Percentiles rank a stretch among this genome's conserved stretches.
phyloP scores from a whole-genome alignment of 139 green algal genomes.

The Pleodorina starrii region DNA sequence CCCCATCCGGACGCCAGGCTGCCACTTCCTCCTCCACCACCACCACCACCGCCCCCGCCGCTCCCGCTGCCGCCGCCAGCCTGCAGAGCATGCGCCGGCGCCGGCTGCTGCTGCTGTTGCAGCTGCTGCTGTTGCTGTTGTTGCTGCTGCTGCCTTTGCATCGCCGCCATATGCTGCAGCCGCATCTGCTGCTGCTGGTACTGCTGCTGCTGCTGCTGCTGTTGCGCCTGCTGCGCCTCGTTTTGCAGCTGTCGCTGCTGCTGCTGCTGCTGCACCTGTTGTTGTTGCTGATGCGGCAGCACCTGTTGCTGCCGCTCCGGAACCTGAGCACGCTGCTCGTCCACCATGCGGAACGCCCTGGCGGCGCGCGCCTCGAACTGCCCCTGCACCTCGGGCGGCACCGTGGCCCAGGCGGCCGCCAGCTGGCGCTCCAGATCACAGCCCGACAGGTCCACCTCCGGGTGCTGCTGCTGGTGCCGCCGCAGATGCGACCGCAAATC shows the following conservation, averaged over 20 bases:
- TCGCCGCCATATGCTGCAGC: background rate
- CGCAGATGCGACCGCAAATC: background rate
- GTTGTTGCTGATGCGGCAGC: background rate
- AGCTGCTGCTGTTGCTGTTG: background rate
- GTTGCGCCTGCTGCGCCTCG: background rate
- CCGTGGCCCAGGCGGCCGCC: background rate
- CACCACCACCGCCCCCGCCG: background rate
- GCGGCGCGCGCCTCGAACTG: background rate
- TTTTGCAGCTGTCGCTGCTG: background rate
- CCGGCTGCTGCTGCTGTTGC: background rate
- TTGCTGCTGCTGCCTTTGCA: constrained; percentile 1
- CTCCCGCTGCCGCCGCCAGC: background rate
- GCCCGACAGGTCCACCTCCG: background rate
- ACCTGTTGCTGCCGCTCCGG: background rate
- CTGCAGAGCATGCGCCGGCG: background rate
- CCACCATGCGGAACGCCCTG: background rate
- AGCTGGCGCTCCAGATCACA: background rate
- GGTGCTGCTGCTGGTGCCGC: background rate
- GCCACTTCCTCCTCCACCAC: background rate
- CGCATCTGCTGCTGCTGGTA: background rate
- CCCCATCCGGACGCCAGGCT: background rate
- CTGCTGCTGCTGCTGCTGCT: background rate
- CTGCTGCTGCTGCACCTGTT: no score
- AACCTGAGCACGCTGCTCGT: no score
- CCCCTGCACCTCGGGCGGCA: constrained; percentile 4